Percentiles rank a stretch among this genome's conserved stretches.
These are phyloP conservation scores for Eragrostis tef DNA, from an alignment of 202 grass and related monocot genomes.

Conservation along the genomic window DNA sequence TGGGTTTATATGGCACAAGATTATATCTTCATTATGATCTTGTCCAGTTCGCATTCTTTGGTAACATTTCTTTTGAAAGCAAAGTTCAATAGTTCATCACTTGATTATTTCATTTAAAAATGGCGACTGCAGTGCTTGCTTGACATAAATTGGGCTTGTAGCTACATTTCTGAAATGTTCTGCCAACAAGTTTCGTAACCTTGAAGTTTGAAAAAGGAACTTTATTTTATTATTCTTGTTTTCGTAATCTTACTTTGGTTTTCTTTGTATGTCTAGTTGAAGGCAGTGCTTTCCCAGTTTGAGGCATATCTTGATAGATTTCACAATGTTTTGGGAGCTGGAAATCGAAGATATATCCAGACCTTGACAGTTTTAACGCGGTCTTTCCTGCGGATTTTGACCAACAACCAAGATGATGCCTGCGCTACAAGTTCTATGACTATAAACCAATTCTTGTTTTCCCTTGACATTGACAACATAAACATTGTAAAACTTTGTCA, in stretches of 20 bases:
- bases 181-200: background rate
- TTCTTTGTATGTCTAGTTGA: constrained; percentile 65
- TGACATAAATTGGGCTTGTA: constrained; percentile 25
- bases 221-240: background rate
- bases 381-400: constrained; percentile 66
- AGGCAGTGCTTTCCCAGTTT: constrained; percentile 64
- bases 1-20: constrained; percentile 1
- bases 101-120: constrained; percentile 2
- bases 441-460: constrained; percentile 93
- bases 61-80: background rate
- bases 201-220: constrained; percentile 13
- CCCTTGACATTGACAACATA: constrained; percentile 96
- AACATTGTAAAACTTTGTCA: constrained; percentile 90
- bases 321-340: constrained; percentile 72
- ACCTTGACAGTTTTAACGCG: constrained; percentile 73
- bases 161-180: background rate
- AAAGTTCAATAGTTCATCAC: constrained; percentile 23
- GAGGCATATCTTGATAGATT: constrained; percentile 81
- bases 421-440: constrained; percentile 66
- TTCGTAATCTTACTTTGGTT: constrained; percentile 38
- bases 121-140: background rate
- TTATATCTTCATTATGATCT: constrained; percentile 17
- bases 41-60: background rate
- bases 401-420: constrained; percentile 46
- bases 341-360: constrained; percentile 89